Evolutionary conservation across 768 basidiomycete species (phyloP).

Genomic region (Tricholomella constricta): DNA sequence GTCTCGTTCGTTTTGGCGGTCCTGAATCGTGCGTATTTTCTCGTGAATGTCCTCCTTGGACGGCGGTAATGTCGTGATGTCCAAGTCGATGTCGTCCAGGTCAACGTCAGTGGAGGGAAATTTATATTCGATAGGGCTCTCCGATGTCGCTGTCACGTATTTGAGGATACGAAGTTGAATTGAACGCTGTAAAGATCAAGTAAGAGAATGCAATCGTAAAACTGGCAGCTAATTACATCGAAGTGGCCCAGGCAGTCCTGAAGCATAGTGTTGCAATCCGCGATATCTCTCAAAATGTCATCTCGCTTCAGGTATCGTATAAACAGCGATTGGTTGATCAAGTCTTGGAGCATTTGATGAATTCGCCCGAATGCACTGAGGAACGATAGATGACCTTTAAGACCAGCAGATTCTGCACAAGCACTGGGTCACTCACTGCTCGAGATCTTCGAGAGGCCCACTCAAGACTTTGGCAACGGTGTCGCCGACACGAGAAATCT

Average conservation of each 20-base stretch:
- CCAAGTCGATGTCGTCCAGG: background rate
- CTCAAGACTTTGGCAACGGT: constrained; percentile 47
- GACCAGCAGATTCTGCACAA: background rate
- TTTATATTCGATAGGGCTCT: background rate
- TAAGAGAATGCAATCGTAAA: background rate
- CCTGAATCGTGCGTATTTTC: constrained; percentile 12
- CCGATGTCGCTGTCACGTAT: background rate
- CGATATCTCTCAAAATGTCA: constrained; percentile 58
- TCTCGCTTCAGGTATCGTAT: constrained; percentile 76
- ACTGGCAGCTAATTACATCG: constrained; percentile 32
- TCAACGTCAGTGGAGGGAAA: background rate
- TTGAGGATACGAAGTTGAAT: constrained; percentile 7
- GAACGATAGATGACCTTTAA: background rate
- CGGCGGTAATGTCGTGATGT: background rate
- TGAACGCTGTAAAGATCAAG: background rate
- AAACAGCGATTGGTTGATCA: constrained; percentile 66
- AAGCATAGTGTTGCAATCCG: constrained; percentile 52
- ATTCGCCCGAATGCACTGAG: constrained; percentile 45
- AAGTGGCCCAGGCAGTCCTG: constrained; percentile 61
- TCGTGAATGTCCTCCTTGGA: constrained; percentile 15
- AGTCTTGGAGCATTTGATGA: constrained; percentile 51
- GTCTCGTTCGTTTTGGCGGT: constrained; percentile 42
- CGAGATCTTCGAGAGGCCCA: constrained; percentile 50
- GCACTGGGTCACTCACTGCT: constrained; percentile 39
- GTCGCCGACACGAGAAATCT: constrained; percentile 56